Evolutionary conservation across 257 asterid species (phyloP).

Genomic region (Ballota nigra): DNA sequence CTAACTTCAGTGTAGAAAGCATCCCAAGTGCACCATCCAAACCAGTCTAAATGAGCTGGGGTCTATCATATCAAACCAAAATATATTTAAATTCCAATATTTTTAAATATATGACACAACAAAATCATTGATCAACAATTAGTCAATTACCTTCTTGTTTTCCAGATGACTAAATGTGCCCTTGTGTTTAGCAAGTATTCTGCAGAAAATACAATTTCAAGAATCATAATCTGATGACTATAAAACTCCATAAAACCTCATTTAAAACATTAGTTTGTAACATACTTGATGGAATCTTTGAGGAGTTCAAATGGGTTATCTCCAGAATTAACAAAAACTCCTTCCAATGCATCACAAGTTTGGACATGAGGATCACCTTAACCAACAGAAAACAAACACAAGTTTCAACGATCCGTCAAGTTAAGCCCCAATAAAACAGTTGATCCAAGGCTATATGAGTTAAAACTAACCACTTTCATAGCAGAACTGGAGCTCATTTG

Average conservation of each 20-base stretch:
- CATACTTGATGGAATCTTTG: slow-evolving; percentile 57
- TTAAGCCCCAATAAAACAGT: background rate
- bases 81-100: background rate
- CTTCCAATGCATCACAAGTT: slow-evolving; percentile 36
- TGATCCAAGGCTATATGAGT: background rate
- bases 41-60: slow-evolving; percentile 52
- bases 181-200: slow-evolving; percentile 46
- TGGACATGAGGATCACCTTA: slow-evolving; percentile 47
- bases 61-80: slow-evolving; percentile 21
- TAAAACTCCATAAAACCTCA: background rate
- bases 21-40: slow-evolving; percentile 67
- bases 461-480: slow-evolving; percentile 48
- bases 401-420: background rate
- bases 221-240: slow-evolving; percentile 19
- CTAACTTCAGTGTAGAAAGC: slow-evolving; percentile 46
- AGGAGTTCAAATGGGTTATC: slow-evolving; percentile 58
- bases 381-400: background rate
- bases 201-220: slow-evolving; percentile 21
- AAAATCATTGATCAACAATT: slow-evolving; percentile 1
- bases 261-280: background rate
- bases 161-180: slow-evolving; percentile 52
- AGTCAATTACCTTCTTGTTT: slow-evolving; percentile 44
- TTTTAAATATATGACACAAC: background rate
- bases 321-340: slow-evolving; percentile 48
- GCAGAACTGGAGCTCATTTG: slow-evolving; percentile 60